Evolutionary conservation across 257 asterid genomes (phyloP), one percentile per base, ranked within the genome.

Genomic region (Schizonepeta tenuifolia): DNA sequence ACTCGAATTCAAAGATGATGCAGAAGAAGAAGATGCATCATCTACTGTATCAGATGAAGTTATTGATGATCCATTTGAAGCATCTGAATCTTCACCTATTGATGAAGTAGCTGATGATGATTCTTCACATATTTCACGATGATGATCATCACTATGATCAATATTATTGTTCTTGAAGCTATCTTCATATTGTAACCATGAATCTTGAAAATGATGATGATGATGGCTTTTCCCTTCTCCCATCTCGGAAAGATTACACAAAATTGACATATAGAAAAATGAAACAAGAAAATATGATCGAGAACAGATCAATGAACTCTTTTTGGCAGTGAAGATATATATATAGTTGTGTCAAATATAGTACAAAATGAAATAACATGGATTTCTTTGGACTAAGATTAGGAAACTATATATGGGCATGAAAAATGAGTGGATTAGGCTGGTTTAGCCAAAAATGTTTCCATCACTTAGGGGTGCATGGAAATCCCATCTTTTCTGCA

Each of bases 21-120:
- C 74, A 6, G 73, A 43, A 0, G 93, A 80, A 20, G 91, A 82
- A 3, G 96, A 81, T 17, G 85, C 97, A 81, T 93, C 97, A 73
- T 93, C 96, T 28, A 74, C 43, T 0, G 80, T 81, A 41, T 90
- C 96, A 0, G 74, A 69, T 9, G 87, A 87, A 31, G 86, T 80
- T 18, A 73, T 54, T 22, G 82, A 75, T 24, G 89, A 85, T 65
- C 78, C 87, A 80, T 75, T 77, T 3, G 96, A 86, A 9, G 72
- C 68, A 64, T 78, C 79, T 60, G 98, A 85, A 73, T 81, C 87
- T 74, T 80, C 75, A 0, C 79, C 95, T 35, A 77, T 61, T 0
- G 87, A 87, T 1, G 87, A 80, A 54, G 76, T 41, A 1, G 86
- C 74, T 1, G 89, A 75, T 36, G 88, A 77, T 41, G 87, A 75